Percentiles rank a stretch among this genome's conserved stretches.
These are phyloP conservation scores for Aspergillus sp. DNA, from an alignment of 2,329 filamentous ascomycete species.

Conservation along the genomic window DNA sequence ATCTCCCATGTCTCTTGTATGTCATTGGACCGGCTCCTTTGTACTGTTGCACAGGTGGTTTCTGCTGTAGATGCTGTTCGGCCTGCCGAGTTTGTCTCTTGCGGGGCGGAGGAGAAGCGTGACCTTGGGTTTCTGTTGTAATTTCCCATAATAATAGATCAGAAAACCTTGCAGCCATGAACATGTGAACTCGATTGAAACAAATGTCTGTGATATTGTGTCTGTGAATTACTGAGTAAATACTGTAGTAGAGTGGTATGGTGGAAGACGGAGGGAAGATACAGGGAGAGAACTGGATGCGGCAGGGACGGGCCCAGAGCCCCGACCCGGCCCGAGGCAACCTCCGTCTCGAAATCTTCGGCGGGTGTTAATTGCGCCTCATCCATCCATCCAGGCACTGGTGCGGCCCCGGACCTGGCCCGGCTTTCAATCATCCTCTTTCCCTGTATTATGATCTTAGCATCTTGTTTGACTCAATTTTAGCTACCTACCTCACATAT, in stretches of 20 bases:
- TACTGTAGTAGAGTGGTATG: background rate
- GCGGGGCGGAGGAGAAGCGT: background rate
- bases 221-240: too few species aligned
- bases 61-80: conserved; percentile 16
- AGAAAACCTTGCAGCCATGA: background rate
- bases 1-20: conserved; percentile 31
- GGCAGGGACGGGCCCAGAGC: background rate
- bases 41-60: conserved; percentile 13
- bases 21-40: conserved; percentile 25
- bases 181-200: too few species aligned
- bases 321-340: conserved; percentile 8
- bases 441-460: conserved; percentile 7
- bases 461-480: background rate
- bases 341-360: conserved; percentile 13
- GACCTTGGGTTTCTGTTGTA: background rate
- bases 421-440: conserved; percentile 1
- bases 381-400: conserved; percentile 1
- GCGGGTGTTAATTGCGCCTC: background rate
- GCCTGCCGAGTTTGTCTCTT: conserved; percentile 4
- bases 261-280: background rate
- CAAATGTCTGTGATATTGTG: too few species aligned
- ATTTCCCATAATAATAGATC: background rate
- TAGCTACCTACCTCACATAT: conserved; percentile 3
- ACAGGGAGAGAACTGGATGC: background rate
- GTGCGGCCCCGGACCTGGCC: conserved; percentile 4